Base-by-base conservation (phyloP, 2,329 filamentous ascomycete genomes). In the Penicillium brasilianum region DNA sequence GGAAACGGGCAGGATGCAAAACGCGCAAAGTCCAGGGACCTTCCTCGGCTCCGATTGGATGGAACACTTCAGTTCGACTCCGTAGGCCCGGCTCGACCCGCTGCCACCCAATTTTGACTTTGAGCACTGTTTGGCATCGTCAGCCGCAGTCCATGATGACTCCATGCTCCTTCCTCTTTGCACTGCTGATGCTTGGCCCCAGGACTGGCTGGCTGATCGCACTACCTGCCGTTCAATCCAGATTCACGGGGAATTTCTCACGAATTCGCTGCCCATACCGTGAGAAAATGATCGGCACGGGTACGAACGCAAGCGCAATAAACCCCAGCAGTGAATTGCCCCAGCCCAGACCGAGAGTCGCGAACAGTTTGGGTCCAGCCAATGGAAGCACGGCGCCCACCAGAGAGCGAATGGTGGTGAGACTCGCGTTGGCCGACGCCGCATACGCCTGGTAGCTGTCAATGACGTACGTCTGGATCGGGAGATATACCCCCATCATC, bases 391-490 rank as follows among this genome's bases (percentile, higher is more conserved):
- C 7, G 8, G 64, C 67, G 25, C 67, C 67, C 20, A 69, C 62
- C 30, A 88, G 72, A 1, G 81, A 85, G 46, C 85, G 77, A 11
- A 85, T 75, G 3, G 87, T 80, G 0, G 84, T 83, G n/a, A 83
- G 80, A 0, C 82, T 83, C 0, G 83, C 85, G 30, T 83, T 82
- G 0, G 83, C 83, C 54, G 73, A 78, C 0, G 82, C 82, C 0
- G 82, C 81, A 55, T 76, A 71, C 10, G 74, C 77, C 0, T 78
- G 76, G 16, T 81, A 81, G 60, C 80, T 82, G 61, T 89, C 86
- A 20, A 90, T 83, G 9, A 88, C 77, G 66, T 90, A 90, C 16
- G 85, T 87, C 54, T 87, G 84, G 46, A 85, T 82, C 34, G 84
- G 84, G 71, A 73, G 67, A 39, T 85, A 84, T n/a, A 74, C 62